phyloP scores from a whole-genome alignment of 2,329 filamentous ascomycete species.

The Fusarium coicis region DNA sequence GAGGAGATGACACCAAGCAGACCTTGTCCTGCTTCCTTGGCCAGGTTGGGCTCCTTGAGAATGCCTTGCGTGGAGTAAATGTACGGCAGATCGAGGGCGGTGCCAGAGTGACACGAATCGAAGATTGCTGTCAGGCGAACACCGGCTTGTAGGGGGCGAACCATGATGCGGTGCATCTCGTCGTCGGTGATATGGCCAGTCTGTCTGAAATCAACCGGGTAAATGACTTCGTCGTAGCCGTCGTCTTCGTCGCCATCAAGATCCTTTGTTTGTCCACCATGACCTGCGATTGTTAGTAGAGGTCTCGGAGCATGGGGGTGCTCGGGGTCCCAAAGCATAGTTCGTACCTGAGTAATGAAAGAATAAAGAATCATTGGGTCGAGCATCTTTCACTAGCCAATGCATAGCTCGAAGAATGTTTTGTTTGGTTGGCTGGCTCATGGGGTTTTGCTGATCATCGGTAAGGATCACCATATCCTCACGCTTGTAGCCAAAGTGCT shows the following conservation, averaged over 20 bases:
- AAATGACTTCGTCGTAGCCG: constrained; percentile 85
- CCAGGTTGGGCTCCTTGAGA: constrained; percentile 74
- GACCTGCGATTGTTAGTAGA: constrained; percentile 59
- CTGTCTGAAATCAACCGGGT: constrained; percentile 82
- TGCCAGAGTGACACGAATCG: constrained; percentile 75
- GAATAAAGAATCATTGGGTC: constrained; percentile 92
- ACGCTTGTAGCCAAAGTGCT: constrained; percentile 90
- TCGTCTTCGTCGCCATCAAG: constrained; percentile 84
- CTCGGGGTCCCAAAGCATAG: background rate
- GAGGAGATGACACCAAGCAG: constrained; percentile 69
- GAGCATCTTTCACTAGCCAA: constrained; percentile 94
- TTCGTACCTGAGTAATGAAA: constrained; percentile 92
- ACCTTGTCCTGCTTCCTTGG: constrained; percentile 74
- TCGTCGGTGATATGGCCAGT: constrained; percentile 87
- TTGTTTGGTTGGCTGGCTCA: constrained; percentile 96
- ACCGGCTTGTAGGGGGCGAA: constrained; percentile 64
- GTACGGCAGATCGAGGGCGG: constrained; percentile 73
- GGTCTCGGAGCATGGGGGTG: background rate
- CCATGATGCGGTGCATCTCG: constrained; percentile 82
- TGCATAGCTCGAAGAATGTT: constrained; percentile 98
- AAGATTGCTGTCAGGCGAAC: constrained; percentile 72
- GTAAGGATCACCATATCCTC: constrained; percentile 98
- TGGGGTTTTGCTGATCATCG: constrained; percentile 95
- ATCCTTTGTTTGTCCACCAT: constrained; percentile 85
- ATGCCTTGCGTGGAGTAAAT: constrained; percentile 76